A percentile compares a stretch with the other conserved stretches of the same genome.
phyloP scores from a whole-genome alignment of 2,329 filamentous ascomycete species.

The Fusarium kyushuense region DNA sequence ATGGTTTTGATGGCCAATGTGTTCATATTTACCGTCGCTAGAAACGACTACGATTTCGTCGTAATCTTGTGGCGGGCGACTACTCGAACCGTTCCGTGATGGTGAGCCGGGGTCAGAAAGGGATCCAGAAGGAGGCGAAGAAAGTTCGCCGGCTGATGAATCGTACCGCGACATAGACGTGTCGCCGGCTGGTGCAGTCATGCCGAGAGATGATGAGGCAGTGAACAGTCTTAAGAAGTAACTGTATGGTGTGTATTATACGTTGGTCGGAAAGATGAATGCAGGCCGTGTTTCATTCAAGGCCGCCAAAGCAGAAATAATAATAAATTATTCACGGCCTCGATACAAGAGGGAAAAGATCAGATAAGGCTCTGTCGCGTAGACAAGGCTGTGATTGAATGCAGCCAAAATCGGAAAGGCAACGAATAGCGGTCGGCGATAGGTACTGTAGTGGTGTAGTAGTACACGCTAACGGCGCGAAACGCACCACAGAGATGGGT shows the following conservation, averaged over 20 bases:
- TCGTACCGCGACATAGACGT: conserved; percentile 57
- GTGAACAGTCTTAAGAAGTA: conserved; percentile 9
- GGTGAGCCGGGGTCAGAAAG: conserved; percentile 64
- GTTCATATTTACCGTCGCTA: conserved; percentile 47
- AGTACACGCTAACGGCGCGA: conserved; percentile 38
- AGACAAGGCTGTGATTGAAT: conserved; percentile 41
- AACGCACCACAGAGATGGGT: conserved; percentile 35
- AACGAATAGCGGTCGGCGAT: conserved; percentile 37
- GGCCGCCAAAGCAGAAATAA: conserved; percentile 1
- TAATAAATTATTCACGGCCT: background rate
- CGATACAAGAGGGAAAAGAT: conserved; percentile 7
- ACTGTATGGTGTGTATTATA: conserved; percentile 19
- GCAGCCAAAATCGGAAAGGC: conserved; percentile 25
- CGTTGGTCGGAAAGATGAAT: conserved; percentile 5
- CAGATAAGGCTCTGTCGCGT: conserved; percentile 36
- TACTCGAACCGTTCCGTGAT: conserved; percentile 51
- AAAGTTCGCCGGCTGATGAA: conserved; percentile 63
- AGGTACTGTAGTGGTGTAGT: conserved; percentile 25
- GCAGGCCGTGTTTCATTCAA: conserved; percentile 14
- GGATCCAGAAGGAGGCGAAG: conserved; percentile 64
- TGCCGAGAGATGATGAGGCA: conserved; percentile 32
- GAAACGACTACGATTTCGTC: conserved; percentile 63
- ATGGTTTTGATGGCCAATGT: conserved; percentile 39
- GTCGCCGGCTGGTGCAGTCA: conserved; percentile 50
- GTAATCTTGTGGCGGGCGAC: conserved; percentile 53